Evolutionary conservation across 306 rosid genomes (phyloP), one percentile per base, ranked within the genome.

Genomic region (Vigna hirtella): DNA sequence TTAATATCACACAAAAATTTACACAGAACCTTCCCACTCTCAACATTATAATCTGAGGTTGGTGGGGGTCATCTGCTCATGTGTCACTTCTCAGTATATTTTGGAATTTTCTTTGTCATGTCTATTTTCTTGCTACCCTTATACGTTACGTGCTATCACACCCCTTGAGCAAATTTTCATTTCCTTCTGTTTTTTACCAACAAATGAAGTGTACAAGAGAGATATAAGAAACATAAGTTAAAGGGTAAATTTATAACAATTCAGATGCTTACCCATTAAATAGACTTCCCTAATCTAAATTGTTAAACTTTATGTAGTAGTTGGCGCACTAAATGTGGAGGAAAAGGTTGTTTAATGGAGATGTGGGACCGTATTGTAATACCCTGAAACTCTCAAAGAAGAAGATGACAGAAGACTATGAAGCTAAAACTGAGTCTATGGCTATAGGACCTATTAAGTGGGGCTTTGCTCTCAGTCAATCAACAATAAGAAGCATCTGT

Each of bases 21-120:
- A 51, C 62, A 50, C 56, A 49, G 77, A 82, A 80, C 87, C 80
- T 85, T 83, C 85, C 86, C 86, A 76, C 79, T 77, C 65, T 26
- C 72, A 82, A 74, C 45, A 52, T 70, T 63, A 30, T 30, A 63
- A 81, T 82, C 83, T 55, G 51, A 84, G 78, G 76, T 68, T 71
- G 82, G 83, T 79, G 81, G 83, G 77, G 87, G 85, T 20, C 66
- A 63, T 55, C 57, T 45, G 22, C 56, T 17, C 53, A 18, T 32
- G 24, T 24, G 66, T 63, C 36, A 43, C 72, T 43, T 66, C 50
- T 18, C 7, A 65, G 2, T 40, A 38, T 17, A 8, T 34, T 34
- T 63, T 34, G 9, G 22, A 36, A 36, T 36, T 15, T 26, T 8
- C 24, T 16, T 8, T 32, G 6, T 36, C 13, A 36, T 17, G 10